A percentile compares a stretch with the other conserved stretches of the same genome.
Conservation (phyloP, 495 filamentous ascomycete genomes). For the Neurospora sublineolata region DNA sequence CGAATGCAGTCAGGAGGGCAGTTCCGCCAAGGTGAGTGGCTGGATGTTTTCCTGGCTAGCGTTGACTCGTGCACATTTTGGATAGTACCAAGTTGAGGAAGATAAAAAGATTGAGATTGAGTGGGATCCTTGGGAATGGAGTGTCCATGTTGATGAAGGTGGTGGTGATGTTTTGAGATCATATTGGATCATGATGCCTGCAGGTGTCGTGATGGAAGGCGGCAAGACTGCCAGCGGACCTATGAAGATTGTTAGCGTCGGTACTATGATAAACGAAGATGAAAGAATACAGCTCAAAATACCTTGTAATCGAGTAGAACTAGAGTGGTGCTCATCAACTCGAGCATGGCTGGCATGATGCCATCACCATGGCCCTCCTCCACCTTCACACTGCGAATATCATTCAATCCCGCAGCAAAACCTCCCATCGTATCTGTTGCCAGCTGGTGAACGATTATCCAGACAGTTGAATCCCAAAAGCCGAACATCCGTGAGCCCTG, state of each 20-base stretch:
- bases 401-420: not conserved
- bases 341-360: not conserved
- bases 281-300: not conserved
- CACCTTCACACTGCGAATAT: not conserved
- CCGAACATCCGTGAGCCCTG: not conserved
- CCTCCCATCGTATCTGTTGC: not conserved
- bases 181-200: not conserved
- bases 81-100: not conserved
- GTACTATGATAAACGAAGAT: not conserved
- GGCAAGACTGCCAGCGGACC: not conserved
- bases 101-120: not conserved
- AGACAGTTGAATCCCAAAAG: not conserved
- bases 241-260: not conserved
- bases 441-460: not conserved
- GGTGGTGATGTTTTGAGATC: not conserved
- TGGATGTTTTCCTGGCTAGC: too few relatives aligned
- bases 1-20: not conserved
- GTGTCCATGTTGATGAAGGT: not conserved
- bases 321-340: not conserved
- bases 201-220: not conserved
- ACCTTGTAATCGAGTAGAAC: not conserved
- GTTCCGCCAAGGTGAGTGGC: not conserved
- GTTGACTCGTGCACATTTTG: not conserved
- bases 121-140: not conserved
- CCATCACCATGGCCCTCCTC: not conserved